Evolutionary conservation across 768 basidiomycete genomes (phyloP), one percentile per base, ranked within the genome.

Genomic region (Russula emetica): DNA sequence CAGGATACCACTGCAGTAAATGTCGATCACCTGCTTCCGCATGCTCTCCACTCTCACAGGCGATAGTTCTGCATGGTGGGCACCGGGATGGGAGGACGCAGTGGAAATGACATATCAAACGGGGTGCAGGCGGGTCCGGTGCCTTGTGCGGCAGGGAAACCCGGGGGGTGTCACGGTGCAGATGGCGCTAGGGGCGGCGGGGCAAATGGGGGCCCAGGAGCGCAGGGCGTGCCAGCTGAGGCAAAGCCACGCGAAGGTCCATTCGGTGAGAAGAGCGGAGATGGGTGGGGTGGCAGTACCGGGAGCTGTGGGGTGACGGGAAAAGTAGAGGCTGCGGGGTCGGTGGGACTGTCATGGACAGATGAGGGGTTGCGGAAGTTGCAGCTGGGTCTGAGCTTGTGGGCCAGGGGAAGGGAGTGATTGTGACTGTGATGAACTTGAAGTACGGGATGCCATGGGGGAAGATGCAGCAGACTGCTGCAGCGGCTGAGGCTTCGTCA

Each of bases 181-280:
- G 85, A 82, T 7, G 84, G 82, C 3, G 78, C 81, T 7, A 86
- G 78, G n/a, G 77, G 74, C 1, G 77, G 76, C 61, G 78, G 76
- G 56, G 78, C 76, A 71, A 85, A 76, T 53, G 79, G 76, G 65
- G 73, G 79, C 62, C 72, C 77, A 1, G 67, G 65, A 38, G 79
- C 80, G 59, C 81, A 85, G 34, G 80, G 80, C 55, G 83, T 76
- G 1, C 66, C 61, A 22, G 82, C 75, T 22, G 81, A 77, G 14
- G 77, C 74, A 55, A 80, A 78, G 22, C 66, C 57, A 40, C 79
- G 76, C 10, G 82, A 72, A 68, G 79, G 77, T 20, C 77, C 77
- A 52, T 76, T 70, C n/a, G 74, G 71, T 14, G 77, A 67, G 69
- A 78, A 88, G 77, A 87, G 51, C 3, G 67, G 61, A 10, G 58